Base-by-base conservation (phyloP, 805 yeast genomes). In the Saccharomyces eubayanus region DNA sequence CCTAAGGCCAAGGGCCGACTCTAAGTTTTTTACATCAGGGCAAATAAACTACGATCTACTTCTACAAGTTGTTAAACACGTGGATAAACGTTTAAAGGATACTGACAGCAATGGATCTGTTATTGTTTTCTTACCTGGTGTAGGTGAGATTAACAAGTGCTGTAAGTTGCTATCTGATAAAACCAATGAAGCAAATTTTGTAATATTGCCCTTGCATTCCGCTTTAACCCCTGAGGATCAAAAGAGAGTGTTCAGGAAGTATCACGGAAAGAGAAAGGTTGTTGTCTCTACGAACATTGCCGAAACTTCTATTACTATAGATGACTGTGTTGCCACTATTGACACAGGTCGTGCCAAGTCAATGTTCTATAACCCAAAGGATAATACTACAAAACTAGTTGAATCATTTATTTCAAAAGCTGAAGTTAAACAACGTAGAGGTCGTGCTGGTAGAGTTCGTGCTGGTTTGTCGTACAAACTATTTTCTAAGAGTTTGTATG, bases 401-500 rank as follows among this genome's bases (percentile, higher is more conserved):
- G 97, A 92, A 62, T 75, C 77, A 3, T 92, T 96, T 89, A 89
- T 89, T 24, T 91, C 98, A 0, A 80, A 80, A 57, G 97, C 98
- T 0, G 96, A 95, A 63, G 84, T 84, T 24, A 79, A 82, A 24
- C 99, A 92, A 70, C 80, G 99, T 72, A 77, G 96, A 68, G 99
- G 99, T 67, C 87, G 99, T 74, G 92, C 97, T n/a, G 99, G 99
- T 58, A 91, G 99, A 79, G 89, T 92, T 11, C 80, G 84, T 36
- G 76, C 76, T 28, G 99, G 99, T 54, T 73, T 75, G 12, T 90
- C 97, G 57, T 92, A 82, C 69, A 90, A 87, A 64, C 65, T 92
- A 48, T 92, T 80, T 69, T 85, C 97, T 1, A 72, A 73, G 51
- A 79, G 79, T 2, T 78, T 88, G 0, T 81, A 81, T 61, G 73